A percentile compares a stretch with the other conserved stretches of the same genome.
Evolutionary conservation across 495 filamentous ascomycete species (phyloP).

Genomic region (Penicillium desertorum): DNA sequence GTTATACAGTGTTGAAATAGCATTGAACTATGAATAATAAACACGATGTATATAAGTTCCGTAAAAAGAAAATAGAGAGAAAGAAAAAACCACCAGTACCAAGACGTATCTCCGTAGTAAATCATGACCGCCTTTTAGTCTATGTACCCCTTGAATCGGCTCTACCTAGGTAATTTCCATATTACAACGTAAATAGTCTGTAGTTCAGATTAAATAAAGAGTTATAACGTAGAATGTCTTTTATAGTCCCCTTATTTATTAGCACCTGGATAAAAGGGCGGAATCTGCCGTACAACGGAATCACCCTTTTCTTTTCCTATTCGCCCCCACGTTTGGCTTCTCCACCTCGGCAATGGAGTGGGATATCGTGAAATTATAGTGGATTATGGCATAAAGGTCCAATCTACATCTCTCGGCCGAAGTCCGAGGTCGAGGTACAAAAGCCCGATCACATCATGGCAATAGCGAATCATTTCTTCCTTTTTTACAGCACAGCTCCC

Average conservation of each 20-base stretch:
- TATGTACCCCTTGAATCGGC: no score
- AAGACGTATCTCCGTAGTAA: no score
- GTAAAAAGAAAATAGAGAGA: neutral
- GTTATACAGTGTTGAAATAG: neutral
- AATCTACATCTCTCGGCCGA: constrained; percentile 29
- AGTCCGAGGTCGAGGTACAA: constrained; percentile 28
- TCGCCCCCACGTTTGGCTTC: constrained; percentile 3
- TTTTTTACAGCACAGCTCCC: neutral
- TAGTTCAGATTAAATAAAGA: no score
- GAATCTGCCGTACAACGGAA: neutral
- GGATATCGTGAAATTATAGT: no score
- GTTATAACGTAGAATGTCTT: no score
- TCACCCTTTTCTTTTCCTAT: neutral
- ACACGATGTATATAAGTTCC: no score
- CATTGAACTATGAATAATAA: neutral
- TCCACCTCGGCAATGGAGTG: neutral
- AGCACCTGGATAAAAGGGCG: no score
- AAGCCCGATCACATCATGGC: constrained; percentile 19
- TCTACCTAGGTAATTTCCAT: no score
- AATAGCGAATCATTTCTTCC: constrained; percentile 7
- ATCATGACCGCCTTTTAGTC: no score
- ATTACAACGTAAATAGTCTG: no score
- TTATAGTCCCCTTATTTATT: no score
- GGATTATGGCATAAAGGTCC: no score
- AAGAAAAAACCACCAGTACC: neutral